Base-by-base conservation (phyloP, 208 protist genomes). In the Borovskyia barvae region DNA sequence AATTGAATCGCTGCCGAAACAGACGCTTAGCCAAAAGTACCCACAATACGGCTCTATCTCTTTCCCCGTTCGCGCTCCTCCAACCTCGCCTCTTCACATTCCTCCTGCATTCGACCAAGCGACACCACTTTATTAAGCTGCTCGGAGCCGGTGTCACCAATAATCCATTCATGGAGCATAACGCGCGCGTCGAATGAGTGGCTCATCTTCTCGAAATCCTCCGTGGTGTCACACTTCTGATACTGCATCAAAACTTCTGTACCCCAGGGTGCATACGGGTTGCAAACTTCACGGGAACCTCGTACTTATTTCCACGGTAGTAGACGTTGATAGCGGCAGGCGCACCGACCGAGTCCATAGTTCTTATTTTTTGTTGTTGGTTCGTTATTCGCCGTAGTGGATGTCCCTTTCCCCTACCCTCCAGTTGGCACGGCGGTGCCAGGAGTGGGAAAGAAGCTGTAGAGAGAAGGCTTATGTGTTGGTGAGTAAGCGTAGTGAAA, bases 251-350 rank as follows among this genome's bases (percentile, higher is more conserved):
- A 14, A 36, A 60, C 55, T 3, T 51, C 45, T n/a, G 37, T 59
- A 29, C 66, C 66, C 66, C 66, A 22, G 66, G 66, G 24, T 72
- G 66, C 57, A 61, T 39, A 1, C 40, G 45, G 2, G 47, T 66
- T 7, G 52, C 57, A 43, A 72, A 72, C 3, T 55, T 42, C 43
- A 50, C 19, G 20, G 66, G 66, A 55, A 72, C 43, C 22, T 66
- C 57, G 35, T 72, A 72, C 48, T 60, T 58, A 45, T 72, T 66
- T 9, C 53, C 53, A 20, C 52, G 54, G 50, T 72, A 72, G 41
- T 57, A 61, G 20, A 72, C 57, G 50, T 57, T 55, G 33, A 72
- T 47, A 0, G 58, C 19, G 28, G 47, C 12, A 11, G 47, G 15
- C 25, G 32, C 47, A 12, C 8, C 15, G 9, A 20, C 25, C 17